Evolutionary conservation across 495 filamentous ascomycete genomes (phyloP), one percentile per base, ranked within the genome.

Genomic region (Penicillium coffeae): DNA sequence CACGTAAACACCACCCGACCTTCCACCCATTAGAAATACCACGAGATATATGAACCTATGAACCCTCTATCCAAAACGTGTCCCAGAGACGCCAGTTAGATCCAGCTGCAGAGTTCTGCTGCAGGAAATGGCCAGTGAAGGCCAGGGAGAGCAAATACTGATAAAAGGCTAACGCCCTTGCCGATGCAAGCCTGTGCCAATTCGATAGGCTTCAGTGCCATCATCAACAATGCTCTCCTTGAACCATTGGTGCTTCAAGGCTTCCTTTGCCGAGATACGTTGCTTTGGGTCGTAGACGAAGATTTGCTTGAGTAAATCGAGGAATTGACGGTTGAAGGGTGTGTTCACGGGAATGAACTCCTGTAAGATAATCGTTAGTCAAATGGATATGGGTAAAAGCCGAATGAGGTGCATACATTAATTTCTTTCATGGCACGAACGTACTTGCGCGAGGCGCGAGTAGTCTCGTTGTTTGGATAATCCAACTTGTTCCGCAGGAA

Each of bases 201-300:
- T 88, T 54, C 86, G 85, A 21, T 84, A 77, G 32, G 93, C 93
- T 71, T 97, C 94, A 16, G 91, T 96, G 30, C 93, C 93, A 63
- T 98, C 93, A 60, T 98, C 93, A 16, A 86, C 79, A 2, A 86
- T 73, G 6, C 75, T 74, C 65, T 97, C 92, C 54, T 84, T 85
- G 72, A 98, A 98, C 93, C 93, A 98, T 0, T 86, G 82, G 60
- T 98, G 93, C 50, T 92, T 82, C 37, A 98, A 72, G 7, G 93
- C 93, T 59, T 94, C 72, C 55, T 95, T 89, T 45, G 93, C 93
- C 3, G 89, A 95, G 58, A 98, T 95, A 21, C 93, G 83, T 47
- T 86, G 79, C 38, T 83, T 84, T 2, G 94, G 91, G 53, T 98
- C 91, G 65, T 98, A 98, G 21, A 96, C 85, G 59, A 98, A 98